These are phyloP conservation scores for Clavispora phyllophila DNA, from an alignment of 805 yeast species.

Conservation along the genomic window DNA sequence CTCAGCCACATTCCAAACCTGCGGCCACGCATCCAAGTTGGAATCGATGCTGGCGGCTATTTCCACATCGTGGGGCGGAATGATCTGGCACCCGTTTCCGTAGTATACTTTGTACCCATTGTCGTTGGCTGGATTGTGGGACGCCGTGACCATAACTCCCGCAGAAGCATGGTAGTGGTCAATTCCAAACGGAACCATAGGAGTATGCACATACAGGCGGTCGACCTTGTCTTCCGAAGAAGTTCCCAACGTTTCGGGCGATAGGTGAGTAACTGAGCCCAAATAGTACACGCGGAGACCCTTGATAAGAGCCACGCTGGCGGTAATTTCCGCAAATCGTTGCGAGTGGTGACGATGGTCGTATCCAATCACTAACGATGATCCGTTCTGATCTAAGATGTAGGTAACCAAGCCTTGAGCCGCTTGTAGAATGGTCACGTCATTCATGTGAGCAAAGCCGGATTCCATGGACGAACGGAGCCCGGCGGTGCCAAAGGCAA, in stretches of 20 bases:
- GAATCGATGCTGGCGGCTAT: slow-evolving; percentile 62
- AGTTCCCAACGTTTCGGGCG: slow-evolving; percentile 18
- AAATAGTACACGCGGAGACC: slow-evolving; percentile 70
- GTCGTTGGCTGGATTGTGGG: slow-evolving; percentile 80
- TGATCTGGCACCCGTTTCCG: slow-evolving; percentile 91
- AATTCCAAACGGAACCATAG: slow-evolving; percentile 86
- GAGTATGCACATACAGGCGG: slow-evolving; percentile 61
- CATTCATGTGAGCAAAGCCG: slow-evolving; percentile 86
- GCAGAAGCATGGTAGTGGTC: slow-evolving; percentile 57
- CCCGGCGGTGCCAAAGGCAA: slow-evolving; percentile 92
- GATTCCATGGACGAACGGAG: slow-evolving; percentile 84
- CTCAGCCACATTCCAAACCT: slow-evolving; percentile 43
- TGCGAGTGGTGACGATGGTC: slow-evolving; percentile 85
- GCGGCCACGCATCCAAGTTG: slow-evolving; percentile 57
- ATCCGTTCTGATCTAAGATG: slow-evolving; percentile 20
- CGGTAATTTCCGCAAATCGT: slow-evolving; percentile 74
- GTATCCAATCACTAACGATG: slow-evolving; percentile 72
- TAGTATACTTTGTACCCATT: slow-evolving; percentile 95
- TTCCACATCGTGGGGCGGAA: slow-evolving; percentile 79
- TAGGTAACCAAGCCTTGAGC: slow-evolving; percentile 74
- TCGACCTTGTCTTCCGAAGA: slow-evolving; percentile 2
- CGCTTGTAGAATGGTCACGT: slow-evolving; percentile 83
- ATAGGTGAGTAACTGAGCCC: slow-evolving; percentile 36
- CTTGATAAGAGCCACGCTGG: slow-evolving; percentile 59
- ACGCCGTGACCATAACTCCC: slow-evolving; percentile 92